These are phyloP conservation scores for Scutellaria baicalensis DNA, from an alignment of 257 asterid genomes.

Conservation along the genomic window DNA sequence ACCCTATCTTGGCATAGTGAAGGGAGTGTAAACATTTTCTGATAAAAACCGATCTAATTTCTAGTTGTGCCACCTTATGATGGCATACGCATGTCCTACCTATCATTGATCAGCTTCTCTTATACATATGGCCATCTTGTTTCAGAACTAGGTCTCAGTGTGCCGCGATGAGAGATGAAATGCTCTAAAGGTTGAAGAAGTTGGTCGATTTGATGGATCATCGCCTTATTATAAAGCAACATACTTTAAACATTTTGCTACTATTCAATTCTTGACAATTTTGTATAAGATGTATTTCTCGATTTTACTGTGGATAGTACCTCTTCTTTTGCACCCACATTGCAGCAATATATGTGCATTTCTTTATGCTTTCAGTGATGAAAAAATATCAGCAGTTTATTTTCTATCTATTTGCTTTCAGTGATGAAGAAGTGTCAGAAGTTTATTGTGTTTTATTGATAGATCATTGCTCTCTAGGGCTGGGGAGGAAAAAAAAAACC, in stretches of 20 bases:
- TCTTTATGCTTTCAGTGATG: background rate
- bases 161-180: conserved; percentile 59
- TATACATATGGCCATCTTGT: conserved; percentile 1
- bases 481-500: too few relatives aligned
- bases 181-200: conserved; percentile 27
- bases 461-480: too few relatives aligned
- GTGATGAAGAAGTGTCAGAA: background rate
- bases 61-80: background rate
- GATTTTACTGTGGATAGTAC: background rate
- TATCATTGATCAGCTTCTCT: background rate
- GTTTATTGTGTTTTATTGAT: background rate
- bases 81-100: background rate
- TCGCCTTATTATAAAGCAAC: background rate
- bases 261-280: conserved; percentile 12
- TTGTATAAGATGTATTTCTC: conserved; percentile 11
- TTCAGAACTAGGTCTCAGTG: conserved; percentile 71
- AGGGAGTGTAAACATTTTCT: background rate
- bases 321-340: background rate
- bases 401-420: too few relatives aligned
- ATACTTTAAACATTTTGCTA: background rate
- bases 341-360: background rate
- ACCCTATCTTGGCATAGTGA: background rate
- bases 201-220: conserved; percentile 18
- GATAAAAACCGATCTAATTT: background rate
- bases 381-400: background rate